Evolutionary conservation across 495 filamentous ascomycete genomes (phyloP).

Genomic region (Aspergillus steynii): DNA sequence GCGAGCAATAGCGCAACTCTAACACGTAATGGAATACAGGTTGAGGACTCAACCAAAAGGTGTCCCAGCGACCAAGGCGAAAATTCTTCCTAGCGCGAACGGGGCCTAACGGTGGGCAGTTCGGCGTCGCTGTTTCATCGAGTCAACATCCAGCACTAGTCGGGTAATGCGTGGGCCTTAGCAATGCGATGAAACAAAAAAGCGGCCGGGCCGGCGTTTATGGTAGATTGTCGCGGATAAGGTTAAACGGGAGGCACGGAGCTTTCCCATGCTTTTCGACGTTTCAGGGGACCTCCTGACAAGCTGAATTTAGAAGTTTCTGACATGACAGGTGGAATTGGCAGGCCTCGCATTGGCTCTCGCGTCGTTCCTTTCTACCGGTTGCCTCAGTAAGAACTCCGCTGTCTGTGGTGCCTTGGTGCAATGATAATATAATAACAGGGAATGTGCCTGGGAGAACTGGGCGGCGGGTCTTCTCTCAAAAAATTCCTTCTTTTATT

Average conservation of each 20-base stretch:
- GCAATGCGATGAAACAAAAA: neutral
- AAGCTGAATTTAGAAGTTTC: neutral
- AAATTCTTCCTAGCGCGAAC: neutral
- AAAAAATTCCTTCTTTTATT: neutral
- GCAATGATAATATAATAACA: neutral
- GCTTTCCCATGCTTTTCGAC: neutral
- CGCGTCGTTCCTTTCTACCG: neutral
- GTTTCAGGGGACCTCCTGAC: neutral
- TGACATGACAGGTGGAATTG: neutral
- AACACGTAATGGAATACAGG: neutral
- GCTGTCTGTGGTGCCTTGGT: neutral
- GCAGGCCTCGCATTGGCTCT: neutral
- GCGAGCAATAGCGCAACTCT: neutral
- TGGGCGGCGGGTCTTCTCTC: neutral
- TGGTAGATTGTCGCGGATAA: neutral
- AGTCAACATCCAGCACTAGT: neutral
- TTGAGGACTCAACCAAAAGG: neutral
- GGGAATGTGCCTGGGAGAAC: neutral
- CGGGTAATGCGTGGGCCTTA: neutral
- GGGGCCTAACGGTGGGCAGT: neutral
- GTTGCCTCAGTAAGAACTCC: neutral
- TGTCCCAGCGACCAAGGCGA: neutral
- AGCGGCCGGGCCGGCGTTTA: neutral
- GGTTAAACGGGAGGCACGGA: neutral
- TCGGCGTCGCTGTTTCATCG: neutral